phyloP scores from a whole-genome alignment of 805 yeast genomes.

The Kazachstania viticola region DNA sequence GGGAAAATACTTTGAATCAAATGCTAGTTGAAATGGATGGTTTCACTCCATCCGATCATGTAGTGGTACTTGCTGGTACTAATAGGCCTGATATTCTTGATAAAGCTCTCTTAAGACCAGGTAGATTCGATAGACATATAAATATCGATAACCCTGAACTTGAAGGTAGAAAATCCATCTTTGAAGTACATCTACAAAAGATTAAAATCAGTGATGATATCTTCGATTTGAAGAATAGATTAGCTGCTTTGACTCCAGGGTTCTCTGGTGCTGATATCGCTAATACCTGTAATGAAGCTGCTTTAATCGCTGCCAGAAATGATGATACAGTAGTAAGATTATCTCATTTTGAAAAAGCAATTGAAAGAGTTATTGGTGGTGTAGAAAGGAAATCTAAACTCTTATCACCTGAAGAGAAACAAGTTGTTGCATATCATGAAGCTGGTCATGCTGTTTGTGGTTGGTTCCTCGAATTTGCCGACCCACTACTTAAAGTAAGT shows the following conservation, averaged over 20 bases:
- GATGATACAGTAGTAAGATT: constrained; percentile 60
- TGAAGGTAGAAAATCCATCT: constrained; percentile 89
- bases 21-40: constrained; percentile 98
- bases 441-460: constrained; percentile 99
- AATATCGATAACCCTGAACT: constrained; percentile 87
- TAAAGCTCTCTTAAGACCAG: constrained; percentile 89
- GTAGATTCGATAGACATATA: constrained; percentile 92
- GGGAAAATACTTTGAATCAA: constrained; percentile 93
- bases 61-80: constrained; percentile 95
- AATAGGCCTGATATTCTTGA: constrained; percentile 92
- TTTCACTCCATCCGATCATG: constrained; percentile 79
- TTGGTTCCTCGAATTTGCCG: constrained; percentile 85
- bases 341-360: constrained; percentile 86
- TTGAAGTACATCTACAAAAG: constrained; percentile 70
- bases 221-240: constrained; percentile 61
- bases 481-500: constrained; percentile 88
- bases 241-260: constrained; percentile 95
- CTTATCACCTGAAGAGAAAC: constrained; percentile 75
- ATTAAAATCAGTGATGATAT: constrained; percentile 47
- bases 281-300: constrained; percentile 94
- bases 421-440: constrained; percentile 91
- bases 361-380: constrained; percentile 95
- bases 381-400: constrained; percentile 81
- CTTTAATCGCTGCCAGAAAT: constrained; percentile 87
- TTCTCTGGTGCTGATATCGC: constrained; percentile 98